These are phyloP conservation scores for Solanum medicagineum DNA, from an alignment of 257 asterid genomes.

Conservation along the genomic window DNA sequence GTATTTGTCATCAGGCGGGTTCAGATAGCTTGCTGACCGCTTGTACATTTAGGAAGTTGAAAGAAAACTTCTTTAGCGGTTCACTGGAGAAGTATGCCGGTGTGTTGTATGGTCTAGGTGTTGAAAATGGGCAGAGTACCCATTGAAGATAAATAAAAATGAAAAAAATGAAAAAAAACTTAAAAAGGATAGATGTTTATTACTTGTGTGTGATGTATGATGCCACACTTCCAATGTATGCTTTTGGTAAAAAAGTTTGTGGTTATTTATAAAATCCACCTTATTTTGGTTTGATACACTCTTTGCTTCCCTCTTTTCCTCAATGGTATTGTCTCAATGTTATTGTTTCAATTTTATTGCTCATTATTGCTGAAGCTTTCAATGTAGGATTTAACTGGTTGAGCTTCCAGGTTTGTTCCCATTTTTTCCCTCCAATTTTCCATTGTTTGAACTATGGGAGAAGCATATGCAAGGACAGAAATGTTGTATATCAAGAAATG, in stretches of 20 bases:
- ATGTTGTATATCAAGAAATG: neutral
- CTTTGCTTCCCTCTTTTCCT: neutral
- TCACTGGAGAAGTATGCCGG: slow-evolving; percentile 34
- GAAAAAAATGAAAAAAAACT: neutral
- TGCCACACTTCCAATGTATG: slow-evolving; percentile 3
- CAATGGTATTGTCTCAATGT: neutral
- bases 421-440: neutral
- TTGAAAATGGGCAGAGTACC: slow-evolving; percentile 16
- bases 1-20: slow-evolving; percentile 37
- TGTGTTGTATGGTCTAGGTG: slow-evolving; percentile 35
- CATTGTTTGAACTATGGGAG: neutral
- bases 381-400: neutral
- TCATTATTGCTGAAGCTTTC: neutral
- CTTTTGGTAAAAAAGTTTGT: slow-evolving; percentile 1
- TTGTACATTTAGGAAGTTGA: slow-evolving; percentile 28
- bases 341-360: neutral
- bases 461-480: neutral
- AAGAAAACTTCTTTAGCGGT: slow-evolving; percentile 28
- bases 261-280: slow-evolving; percentile 1
- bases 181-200: neutral
- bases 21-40: slow-evolving; percentile 34
- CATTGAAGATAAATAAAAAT: neutral
- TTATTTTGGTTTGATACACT: neutral
- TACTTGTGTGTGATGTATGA: slow-evolving; percentile 5
- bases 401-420: neutral